Evolutionary conservation across 208 protist species (phyloP), one percentile per base, ranked within the genome.

Genomic region (Spongospora subterranea): DNA sequence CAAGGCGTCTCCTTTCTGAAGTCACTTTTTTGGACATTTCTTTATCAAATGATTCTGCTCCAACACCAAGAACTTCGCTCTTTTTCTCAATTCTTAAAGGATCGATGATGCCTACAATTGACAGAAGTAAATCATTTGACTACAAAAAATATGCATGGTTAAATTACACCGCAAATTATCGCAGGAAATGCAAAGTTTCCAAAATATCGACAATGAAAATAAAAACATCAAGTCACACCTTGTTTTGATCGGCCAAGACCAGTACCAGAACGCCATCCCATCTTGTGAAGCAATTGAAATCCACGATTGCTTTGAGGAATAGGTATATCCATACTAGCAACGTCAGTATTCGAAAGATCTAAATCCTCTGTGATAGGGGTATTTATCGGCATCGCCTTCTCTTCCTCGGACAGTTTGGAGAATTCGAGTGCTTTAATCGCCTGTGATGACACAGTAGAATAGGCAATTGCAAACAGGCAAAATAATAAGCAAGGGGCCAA

Each of bases 101-200:
- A 43, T 82, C 71, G 71, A 82, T 82, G n/a, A 82, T 82, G 71
- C 71, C 50, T 60, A n/a, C n/a, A n/a, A n/a, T n/a, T n/a, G 50
- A 24, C 50, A 60, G 50, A 6, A 60, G 13, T 6, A 60, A 60
- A 60, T 60, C 6, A 60, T 60, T 60, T 24, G 13, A 60, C 13
- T 6, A 6, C 50, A 60, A 60, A 29, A 24, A n/a, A 60, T 29
- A 60, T 6, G 50, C 50, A 60, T 6, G 6, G 50, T 24, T 24
- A 24, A 6, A 60, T 29, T 60, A 24, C 50, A 60, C 50, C 50
- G 24, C 13, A 60, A 6, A 29, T 29, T 6, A 60, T 60, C 50
- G 50, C 50, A 24, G 24, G 50, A 24, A n/a, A n/a, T n/a, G n/a
- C n/a, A n/a, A n/a, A n/a, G n/a, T n/a, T n/a, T n/a, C n/a, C n/a